Evolutionary conservation across 169 alveolate species (phyloP), one percentile per base, ranked within the genome.

Genomic region (Plasmodium billcollinsi): DNA sequence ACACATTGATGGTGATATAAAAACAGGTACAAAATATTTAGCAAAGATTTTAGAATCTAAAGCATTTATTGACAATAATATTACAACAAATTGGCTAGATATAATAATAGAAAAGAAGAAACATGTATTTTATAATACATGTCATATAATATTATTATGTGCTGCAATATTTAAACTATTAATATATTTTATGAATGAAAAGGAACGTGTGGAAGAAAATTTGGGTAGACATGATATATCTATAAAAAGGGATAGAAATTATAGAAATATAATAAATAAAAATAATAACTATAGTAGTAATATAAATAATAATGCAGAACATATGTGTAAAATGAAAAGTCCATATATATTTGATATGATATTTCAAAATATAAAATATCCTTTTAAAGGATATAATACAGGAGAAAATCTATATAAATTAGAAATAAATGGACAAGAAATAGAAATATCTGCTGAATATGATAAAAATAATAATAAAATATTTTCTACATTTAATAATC

Each of bases 1-100:
- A 63, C 88, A 89, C 12, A 91, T 95, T 21, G 88, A 93, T 6
- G 97, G 97, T n/a, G 96, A 95, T 49, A 94, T 95, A 12, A 83
- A 96, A 15, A 95, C 97, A 50, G 94, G 86, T 54, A 89, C 95
- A 20, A 94, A 94, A 67, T 89, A 90, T 67, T 89, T 95, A 50
- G 92, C 94, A 33, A 88, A 90, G 65, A 89, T 95, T 50, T 86
- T 95, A 56, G 95, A 95, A 76, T 90, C 90, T 52, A 93, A 93
- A 52, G 96, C 92, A 26, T 95, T 93, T 90, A 86, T 93, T 7
- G 88, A 75, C 45, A 88, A 75, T 18, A 72, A 88, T 61, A 88
- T 88, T 56, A 88, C 89, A 26, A 88, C 89, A 1, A 88, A 88
- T 75, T 88, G 92, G 92, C 5, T 88, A 39, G 92, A 76, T 29